Base-by-base conservation (phyloP, 2,329 filamentous ascomycete species). In the Ascochyta pisi region DNA sequence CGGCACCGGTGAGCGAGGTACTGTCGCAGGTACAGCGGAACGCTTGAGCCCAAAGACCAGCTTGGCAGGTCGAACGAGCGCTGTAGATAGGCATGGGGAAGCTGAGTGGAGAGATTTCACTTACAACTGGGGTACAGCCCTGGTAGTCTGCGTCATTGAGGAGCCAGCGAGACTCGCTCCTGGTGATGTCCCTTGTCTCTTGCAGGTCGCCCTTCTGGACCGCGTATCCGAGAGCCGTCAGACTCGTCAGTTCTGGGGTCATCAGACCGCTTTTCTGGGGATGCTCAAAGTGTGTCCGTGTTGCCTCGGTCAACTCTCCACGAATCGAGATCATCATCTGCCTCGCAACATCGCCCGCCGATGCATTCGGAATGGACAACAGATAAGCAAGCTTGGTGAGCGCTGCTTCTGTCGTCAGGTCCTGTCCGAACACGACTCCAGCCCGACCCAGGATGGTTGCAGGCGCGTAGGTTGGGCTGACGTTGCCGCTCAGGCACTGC, bases 301-400 rank as follows among this genome's bases (percentile, higher is more conserved):
- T 83, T 50, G 86, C 84, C 75, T 92, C 90, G 10, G 91, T 96
- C 77, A 96, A 85, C 78, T 97, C 93, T 41, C 93, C 93, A 45
- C 91, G 86, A 22, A 96, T 81, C 10, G 89, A 91, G 23, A 83
- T 77, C 6, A 89, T 87, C 86, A 96, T 96, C 58, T 83, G 82
- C 58, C 80, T 81, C 3, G 86, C 83, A 26, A 96, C 86, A 22
- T 91, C 87, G 49, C 83, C 79, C 7, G 84, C 81, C 0, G 84
- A 82, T n/a, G 89, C 80, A 29, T 81, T 82, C 1, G 89, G 86
- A 4, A 86, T 75, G 4, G 90, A 89, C 16, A 96, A 83, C 3
- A 96, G 84, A 73, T 96, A 96, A 1, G 91, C 91, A 26, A 97
- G 83, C 76, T 97, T 97, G 19, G 93, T 95, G 64, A 96, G 84